Conservation (phyloP, 2,329 filamentous ascomycete genomes). For the Orbilia ellipsospora region DNA sequence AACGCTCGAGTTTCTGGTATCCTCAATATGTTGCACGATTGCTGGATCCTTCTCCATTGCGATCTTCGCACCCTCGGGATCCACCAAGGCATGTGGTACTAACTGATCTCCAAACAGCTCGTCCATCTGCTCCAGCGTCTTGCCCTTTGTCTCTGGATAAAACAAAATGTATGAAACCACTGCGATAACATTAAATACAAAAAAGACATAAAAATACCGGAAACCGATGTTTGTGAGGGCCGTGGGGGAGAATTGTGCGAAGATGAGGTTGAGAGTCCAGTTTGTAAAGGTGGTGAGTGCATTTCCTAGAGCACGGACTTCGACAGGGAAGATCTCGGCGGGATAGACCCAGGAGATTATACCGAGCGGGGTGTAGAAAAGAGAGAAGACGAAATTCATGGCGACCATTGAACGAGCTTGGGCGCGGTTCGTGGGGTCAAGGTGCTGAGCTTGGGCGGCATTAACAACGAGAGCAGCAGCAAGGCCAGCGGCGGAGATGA, state of each 20-base stretch:
- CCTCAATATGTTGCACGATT: slow-evolving; percentile 29
- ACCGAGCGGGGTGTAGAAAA: slow-evolving; percentile 62
- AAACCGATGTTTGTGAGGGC: slow-evolving; percentile 65
- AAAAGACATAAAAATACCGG: slow-evolving; percentile 67
- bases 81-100: slow-evolving; percentile 61
- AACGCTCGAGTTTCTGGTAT: not conserved
- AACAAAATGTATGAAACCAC: slow-evolving; percentile 59
- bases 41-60: slow-evolving; percentile 57
- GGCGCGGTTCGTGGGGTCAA: slow-evolving; percentile 59
- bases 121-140: slow-evolving; percentile 47
- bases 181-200: slow-evolving; percentile 66
- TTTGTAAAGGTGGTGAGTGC: no score
- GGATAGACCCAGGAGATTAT: slow-evolving; percentile 74
- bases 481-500: slow-evolving; percentile 69
- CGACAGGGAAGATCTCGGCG: slow-evolving; percentile 75
- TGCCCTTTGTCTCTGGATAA: slow-evolving; percentile 51
- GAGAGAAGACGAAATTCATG: slow-evolving; percentile 71
- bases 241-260: slow-evolving; percentile 65
- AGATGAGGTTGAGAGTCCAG: no score
- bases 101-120: slow-evolving; percentile 60
- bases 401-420: slow-evolving; percentile 69
- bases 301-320: no score
- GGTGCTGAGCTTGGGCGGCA: slow-evolving; percentile 67
- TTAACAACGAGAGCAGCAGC: slow-evolving; percentile 71
- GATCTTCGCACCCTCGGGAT: slow-evolving; percentile 60